Base-by-base conservation (phyloP, 2,329 filamentous ascomycete genomes). In the Venturiaceae sp. region DNA sequence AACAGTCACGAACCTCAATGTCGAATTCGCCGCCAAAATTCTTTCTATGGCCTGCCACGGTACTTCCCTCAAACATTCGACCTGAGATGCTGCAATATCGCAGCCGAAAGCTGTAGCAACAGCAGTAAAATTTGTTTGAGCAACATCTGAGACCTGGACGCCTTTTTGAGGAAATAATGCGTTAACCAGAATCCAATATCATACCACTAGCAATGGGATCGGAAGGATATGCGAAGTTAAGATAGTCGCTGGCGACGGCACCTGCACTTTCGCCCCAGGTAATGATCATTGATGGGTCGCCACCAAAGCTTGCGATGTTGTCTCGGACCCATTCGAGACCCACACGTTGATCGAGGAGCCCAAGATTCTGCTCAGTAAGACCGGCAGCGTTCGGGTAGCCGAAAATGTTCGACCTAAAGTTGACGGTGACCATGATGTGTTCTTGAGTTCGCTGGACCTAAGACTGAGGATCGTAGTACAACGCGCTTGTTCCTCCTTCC, bases 251-350 rank as follows among this genome's bases (percentile, higher is more conserved):
- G 46, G 62, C 65, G 13, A 70, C 71, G 16, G 68, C 71, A 47
- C 75, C 75, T 7, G 72, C 70, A 41, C 62, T 54, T 32, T 77
- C 72, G 32, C 88, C 88, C 85, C 86, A 90, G 60, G 92, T 86
- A 0, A 87, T 92, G 5, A 90, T 85, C 68, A 85, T 85, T n/a
- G 76, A 75, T 0, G 86, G 83, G 67, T 90, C 86, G 14, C 88
- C 88, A 19, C 88, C 88, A 67, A 92, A 95, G 0, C 82, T 77
- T 1, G 75, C 83, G 59, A 92, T 90, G 63, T 92, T 90, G 64
- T 90, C 86, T 6, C 85, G 83, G 1, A 88, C 81, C 88, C 88
- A 92, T 67, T 91, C 73, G 5, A 92, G 75, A 0, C 81, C 88
- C 62, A 87, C 77, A 34, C 86, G 78, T 65, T 92, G 87, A 65